A percentile compares a stretch with the other conserved stretches of the same genome.
Evolutionary conservation across 139 green algal species (phyloP).

Genomic region (Closterium sp.): DNA sequence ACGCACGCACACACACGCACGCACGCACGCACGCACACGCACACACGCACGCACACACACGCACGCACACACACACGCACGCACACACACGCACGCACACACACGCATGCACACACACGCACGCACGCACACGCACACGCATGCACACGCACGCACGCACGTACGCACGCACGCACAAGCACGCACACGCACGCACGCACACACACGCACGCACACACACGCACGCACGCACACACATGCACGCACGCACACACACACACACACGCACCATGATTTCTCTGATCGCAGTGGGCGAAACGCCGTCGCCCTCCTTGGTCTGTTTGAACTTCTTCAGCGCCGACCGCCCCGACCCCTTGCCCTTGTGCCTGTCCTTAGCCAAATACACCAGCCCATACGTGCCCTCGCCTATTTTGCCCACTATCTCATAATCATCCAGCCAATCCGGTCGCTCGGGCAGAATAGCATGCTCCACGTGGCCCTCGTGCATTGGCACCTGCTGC

Average conservation of each 20-base stretch:
- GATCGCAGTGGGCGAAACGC: constrained; percentile 50
- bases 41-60: background rate
- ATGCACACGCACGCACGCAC: background rate
- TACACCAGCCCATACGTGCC: constrained; percentile 61
- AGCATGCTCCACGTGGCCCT: background rate
- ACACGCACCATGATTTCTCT: constrained; percentile 46
- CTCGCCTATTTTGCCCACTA: constrained; percentile 56
- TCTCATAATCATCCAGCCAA: constrained; percentile 52
- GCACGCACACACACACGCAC: background rate
- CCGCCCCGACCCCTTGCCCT: constrained; percentile 4
- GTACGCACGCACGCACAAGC: background rate
- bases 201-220: background rate
- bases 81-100: background rate
- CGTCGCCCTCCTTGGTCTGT: constrained; percentile 53
- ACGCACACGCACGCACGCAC: background rate
- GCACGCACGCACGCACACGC: background rate
- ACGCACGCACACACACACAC: background rate
- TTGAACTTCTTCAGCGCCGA: constrained; percentile 56
- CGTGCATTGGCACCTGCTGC: background rate
- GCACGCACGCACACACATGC: background rate
- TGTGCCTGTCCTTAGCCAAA: constrained; percentile 37
- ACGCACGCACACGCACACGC: background rate
- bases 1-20: background rate
- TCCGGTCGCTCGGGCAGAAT: constrained; percentile 14
- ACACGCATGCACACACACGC: background rate